Conservation (phyloP, 192 early-diverging fungal species). For the Bifiguratus adelaidae region DNA sequence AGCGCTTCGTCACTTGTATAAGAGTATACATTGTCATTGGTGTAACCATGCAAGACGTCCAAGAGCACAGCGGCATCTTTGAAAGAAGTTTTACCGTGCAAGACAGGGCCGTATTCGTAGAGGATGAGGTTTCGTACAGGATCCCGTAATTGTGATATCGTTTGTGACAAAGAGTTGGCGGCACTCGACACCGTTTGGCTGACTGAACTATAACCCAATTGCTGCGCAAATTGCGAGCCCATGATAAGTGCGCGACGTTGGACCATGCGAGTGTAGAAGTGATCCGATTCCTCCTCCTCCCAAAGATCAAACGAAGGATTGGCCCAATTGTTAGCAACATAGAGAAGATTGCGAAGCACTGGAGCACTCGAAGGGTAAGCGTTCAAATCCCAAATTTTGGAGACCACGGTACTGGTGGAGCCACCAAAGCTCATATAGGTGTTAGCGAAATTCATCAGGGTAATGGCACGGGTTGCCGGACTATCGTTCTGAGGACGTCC, state of each 20-base stretch:
- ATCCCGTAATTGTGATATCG: not conserved
- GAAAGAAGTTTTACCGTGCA: not conserved
- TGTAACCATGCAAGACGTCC: not conserved
- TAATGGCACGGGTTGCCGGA: slow-evolving; percentile 24
- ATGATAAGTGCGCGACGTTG: slow-evolving; percentile 37
- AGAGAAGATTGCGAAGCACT: slow-evolving; percentile 42
- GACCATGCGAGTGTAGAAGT: slow-evolving; percentile 50
- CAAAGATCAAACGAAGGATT: slow-evolving; percentile 46
- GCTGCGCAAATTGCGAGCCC: slow-evolving; percentile 11
- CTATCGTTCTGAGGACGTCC: slow-evolving; percentile 46
- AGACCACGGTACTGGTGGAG: too few species aligned
- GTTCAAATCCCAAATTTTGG: too few species aligned
- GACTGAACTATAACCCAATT: too few species aligned
- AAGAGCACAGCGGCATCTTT: not conserved
- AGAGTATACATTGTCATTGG: not conserved
- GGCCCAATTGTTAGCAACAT: slow-evolving; percentile 25
- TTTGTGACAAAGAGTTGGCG: too few species aligned
- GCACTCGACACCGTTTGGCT: too few species aligned
- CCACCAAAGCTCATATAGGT: slow-evolving; percentile 1
- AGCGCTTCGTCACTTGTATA: not conserved
- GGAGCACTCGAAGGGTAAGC: slow-evolving; percentile 11
- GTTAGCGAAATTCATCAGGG: slow-evolving; percentile 15
- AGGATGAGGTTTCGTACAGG: not conserved
- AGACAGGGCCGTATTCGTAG: not conserved
- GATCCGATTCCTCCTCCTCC: slow-evolving; percentile 51